Conservation (phyloP, 805 yeast genomes). For the Kazachstania taianensis region DNA sequence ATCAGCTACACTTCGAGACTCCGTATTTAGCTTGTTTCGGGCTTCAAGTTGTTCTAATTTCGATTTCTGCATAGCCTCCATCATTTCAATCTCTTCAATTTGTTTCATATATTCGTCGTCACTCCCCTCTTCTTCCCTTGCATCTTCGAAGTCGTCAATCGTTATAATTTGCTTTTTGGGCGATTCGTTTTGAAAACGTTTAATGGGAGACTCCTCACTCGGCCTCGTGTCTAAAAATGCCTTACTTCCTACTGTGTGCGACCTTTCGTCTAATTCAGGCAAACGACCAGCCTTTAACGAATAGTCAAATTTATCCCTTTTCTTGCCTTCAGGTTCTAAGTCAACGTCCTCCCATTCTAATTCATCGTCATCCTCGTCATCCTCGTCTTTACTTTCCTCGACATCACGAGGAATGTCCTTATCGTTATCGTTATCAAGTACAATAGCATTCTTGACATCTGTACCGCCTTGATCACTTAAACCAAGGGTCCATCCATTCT, state of each 20-base stretch:
- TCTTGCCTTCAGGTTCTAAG: conserved; percentile 20
- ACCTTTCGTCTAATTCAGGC: conserved; percentile 20
- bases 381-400: conserved; percentile 15
- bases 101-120: conserved; percentile 20
- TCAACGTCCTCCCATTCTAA: conserved; percentile 68
- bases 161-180: neutral
- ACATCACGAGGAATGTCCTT: conserved; percentile 8
- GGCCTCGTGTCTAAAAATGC: conserved; percentile 26
- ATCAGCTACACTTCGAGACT: too few relatives aligned
- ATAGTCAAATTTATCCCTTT: conserved; percentile 25
- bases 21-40: neutral
- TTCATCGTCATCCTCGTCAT: conserved; percentile 30
- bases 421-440: conserved; percentile 32
- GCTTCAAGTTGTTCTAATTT: conserved; percentile 5
- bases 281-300: conserved; percentile 36
- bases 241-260: conserved; percentile 18
- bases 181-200: conserved; percentile 5
- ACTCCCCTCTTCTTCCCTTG: conserved; percentile 12
- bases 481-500: conserved; percentile 77
- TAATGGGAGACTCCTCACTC: conserved; percentile 15
- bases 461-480: conserved; percentile 38
- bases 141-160: neutral
- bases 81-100: conserved; percentile 29
- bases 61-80: conserved; percentile 30
- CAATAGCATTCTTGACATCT: conserved; percentile 37